Conservation (phyloP, 148 eudicot genomes). For the Camellia japonica region DNA sequence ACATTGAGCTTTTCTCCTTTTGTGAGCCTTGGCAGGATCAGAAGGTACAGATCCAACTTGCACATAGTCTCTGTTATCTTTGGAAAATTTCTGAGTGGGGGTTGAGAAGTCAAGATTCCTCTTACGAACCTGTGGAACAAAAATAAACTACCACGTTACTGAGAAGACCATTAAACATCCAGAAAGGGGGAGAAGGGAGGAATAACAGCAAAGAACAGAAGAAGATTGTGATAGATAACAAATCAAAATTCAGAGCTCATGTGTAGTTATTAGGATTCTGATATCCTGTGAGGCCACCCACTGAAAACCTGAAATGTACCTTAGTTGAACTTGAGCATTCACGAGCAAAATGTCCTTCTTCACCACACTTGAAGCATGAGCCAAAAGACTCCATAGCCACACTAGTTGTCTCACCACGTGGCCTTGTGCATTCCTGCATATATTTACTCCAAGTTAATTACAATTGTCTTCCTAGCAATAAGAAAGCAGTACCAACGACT, state of each 20-base stretch:
- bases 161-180: not conserved
- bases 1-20: slow-evolving; percentile 40
- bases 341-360: slow-evolving; percentile 26
- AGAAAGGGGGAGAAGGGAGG: not conserved
- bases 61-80: slow-evolving; percentile 27
- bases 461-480: not conserved
- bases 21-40: slow-evolving; percentile 42
- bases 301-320: slow-evolving; percentile 19
- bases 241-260: not conserved
- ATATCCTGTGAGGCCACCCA: not conserved
- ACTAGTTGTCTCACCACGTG: slow-evolving; percentile 44
- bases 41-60: slow-evolving; percentile 52
- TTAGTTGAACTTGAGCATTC: slow-evolving; percentile 21
- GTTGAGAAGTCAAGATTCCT: slow-evolving; percentile 56
- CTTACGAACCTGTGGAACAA: slow-evolving; percentile 50
- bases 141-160: slow-evolving; percentile 1
- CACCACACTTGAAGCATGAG: slow-evolving; percentile 73
- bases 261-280: not conserved
- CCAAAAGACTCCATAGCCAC: slow-evolving; percentile 27
- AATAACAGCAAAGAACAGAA: not conserved
- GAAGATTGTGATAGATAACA: not conserved
- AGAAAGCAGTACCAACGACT: slow-evolving; percentile 8
- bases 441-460: slow-evolving; percentile 5
- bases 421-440: slow-evolving; percentile 41
- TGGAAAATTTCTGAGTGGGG: slow-evolving; percentile 34